A percentile compares a stretch with the other conserved stretches of the same genome.
Evolutionary conservation across 2,329 filamentous ascomycete species (phyloP).

Genomic region (Immersiporthe knoxdaviesiana): DNA sequence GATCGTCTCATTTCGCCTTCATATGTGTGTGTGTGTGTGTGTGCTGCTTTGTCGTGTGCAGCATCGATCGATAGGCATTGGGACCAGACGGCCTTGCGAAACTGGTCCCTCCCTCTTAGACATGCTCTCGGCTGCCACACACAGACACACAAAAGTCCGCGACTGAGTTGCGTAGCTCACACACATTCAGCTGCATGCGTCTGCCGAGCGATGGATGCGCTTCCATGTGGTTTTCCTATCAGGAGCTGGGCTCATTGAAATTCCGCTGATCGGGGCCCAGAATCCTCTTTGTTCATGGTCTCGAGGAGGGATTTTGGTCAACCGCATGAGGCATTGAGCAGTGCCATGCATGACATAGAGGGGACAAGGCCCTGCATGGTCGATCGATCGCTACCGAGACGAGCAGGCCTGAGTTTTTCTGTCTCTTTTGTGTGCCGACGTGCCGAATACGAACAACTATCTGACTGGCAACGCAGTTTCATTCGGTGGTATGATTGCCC

Average conservation of each 20-base stretch:
- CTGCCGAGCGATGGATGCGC: neutral
- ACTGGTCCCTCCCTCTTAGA: neutral
- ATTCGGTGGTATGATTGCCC: neutral
- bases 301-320: neutral
- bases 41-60: neutral
- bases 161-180: neutral
- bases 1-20: slow-evolving; percentile 3
- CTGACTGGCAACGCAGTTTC: neutral
- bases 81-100: neutral
- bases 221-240: neutral
- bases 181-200: neutral
- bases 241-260: neutral
- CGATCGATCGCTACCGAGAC: slow-evolving; percentile 1
- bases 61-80: neutral
- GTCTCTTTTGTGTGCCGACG: slow-evolving; percentile 2
- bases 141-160: neutral
- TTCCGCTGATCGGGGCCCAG: neutral
- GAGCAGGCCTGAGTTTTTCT: neutral
- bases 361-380: neutral
- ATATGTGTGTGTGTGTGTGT: neutral
- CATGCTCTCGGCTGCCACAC: neutral
- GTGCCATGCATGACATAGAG: neutral
- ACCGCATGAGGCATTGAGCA: neutral
- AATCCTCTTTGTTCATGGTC: neutral
- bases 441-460: slow-evolving; percentile 5